phyloP scores from a whole-genome alignment of 176 grass and related monocot genomes.

The Elymus sibiricus region DNA sequence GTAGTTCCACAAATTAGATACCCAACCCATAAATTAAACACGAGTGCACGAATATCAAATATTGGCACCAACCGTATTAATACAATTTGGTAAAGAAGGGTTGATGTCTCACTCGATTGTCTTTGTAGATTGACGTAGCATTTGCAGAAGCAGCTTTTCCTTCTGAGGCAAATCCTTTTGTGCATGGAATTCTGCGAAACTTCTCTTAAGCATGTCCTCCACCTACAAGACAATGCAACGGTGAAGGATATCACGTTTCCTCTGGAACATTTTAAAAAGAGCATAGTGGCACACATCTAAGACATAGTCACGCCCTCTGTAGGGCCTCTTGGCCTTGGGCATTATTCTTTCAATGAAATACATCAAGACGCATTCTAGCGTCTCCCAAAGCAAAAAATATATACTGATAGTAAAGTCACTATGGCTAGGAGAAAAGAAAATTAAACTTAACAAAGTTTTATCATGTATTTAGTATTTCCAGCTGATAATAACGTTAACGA shows the following conservation, averaged over 20 bases:
- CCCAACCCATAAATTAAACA: constrained; percentile 21
- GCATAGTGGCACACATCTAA: constrained; percentile 8
- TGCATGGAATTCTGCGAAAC: constrained; percentile 92
- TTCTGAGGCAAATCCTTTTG: constrained; percentile 98
- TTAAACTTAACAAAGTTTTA: neutral
- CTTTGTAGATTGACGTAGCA: constrained; percentile 67
- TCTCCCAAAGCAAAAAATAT: neutral
- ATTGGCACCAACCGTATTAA: neutral
- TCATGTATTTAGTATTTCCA: neutral
- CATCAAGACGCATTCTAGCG: neutral
- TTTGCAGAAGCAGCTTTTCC: constrained; percentile 80
- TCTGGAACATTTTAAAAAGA: neutral
- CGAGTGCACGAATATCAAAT: neutral
- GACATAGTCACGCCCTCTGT: neutral
- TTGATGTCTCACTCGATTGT: constrained; percentile 65
- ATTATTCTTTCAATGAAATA: neutral
- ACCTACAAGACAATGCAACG: constrained; percentile 46
- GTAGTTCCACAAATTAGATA: constrained; percentile 18
- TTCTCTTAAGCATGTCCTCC: constrained; percentile 99
- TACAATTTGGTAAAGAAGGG: constrained; percentile 16
- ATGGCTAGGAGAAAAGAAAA: neutral
- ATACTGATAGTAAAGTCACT: neutral
- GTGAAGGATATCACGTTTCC: constrained; percentile 9
- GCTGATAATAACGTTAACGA: neutral
- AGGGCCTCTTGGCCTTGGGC: neutral